phyloP scores from a whole-genome alignment of 495 filamentous ascomycete genomes.

The Tuber microsphaerosporum region DNA sequence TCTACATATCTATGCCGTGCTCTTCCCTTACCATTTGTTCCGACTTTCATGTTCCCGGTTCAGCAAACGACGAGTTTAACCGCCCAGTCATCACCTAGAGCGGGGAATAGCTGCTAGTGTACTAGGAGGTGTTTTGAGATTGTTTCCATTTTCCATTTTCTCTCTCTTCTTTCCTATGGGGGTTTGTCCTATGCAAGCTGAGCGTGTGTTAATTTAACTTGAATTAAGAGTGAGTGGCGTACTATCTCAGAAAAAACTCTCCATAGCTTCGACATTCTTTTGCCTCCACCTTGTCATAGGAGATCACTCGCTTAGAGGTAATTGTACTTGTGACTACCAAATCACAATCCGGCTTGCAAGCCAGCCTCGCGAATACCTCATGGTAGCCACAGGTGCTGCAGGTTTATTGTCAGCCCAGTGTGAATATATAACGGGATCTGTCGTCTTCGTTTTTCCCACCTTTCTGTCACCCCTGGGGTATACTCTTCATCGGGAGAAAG shows the following conservation, averaged over 20 bases:
- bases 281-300: neutral
- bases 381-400: neutral
- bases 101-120: neutral
- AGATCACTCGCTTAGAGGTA: neutral
- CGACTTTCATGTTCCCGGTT: neutral
- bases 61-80: neutral
- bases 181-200: no score
- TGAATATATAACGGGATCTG: neutral
- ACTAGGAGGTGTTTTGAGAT: neutral
- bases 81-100: neutral
- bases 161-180: neutral
- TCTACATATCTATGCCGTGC: neutral
- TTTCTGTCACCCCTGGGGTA: neutral
- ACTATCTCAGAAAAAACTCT: neutral
- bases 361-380: neutral
- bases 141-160: neutral
- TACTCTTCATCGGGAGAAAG: neutral
- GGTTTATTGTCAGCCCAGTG: neutral
- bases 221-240: neutral
- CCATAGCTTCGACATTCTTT: neutral
- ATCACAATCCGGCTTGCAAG: neutral
- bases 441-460: neutral
- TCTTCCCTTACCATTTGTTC: neutral
- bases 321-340: neutral
- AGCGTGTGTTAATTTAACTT: neutral